Evolutionary conservation across 2,329 filamentous ascomycete genomes (phyloP).

Genomic region (Cercospora sp.): DNA sequence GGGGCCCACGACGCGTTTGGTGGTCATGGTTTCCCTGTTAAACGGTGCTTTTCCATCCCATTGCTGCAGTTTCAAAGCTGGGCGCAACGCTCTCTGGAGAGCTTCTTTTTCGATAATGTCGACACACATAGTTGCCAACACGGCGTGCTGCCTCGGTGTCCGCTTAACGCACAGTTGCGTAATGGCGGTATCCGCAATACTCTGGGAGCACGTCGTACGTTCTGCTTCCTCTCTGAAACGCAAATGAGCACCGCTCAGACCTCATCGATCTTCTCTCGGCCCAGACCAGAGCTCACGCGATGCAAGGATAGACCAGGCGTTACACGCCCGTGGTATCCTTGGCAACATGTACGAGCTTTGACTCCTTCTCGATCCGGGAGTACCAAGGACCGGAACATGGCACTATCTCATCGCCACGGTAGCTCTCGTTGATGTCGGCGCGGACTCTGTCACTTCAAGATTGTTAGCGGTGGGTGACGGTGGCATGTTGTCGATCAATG

Average conservation of each 20-base stretch:
- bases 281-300: background rate
- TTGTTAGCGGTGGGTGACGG: background rate
- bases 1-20: background rate
- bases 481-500: background rate
- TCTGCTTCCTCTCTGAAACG: background rate
- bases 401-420: background rate
- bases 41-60: background rate
- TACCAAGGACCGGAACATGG: background rate
- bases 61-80: background rate
- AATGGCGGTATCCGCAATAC: background rate
- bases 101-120: background rate
- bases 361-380: background rate
- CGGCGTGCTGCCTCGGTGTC: background rate
- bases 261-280: background rate
- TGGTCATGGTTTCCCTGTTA: background rate
- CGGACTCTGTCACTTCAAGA: background rate
- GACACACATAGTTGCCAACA: background rate
- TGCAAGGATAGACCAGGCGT: background rate
- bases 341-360: background rate
- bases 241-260: background rate
- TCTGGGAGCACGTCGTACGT: background rate
- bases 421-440: background rate
- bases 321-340: background rate
- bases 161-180: background rate
- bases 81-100: background rate